Evolutionary conservation across 768 basidiomycete genomes (phyloP), one percentile per base, ranked within the genome.

Genomic region (Chalciporus sphaerocephalus): DNA sequence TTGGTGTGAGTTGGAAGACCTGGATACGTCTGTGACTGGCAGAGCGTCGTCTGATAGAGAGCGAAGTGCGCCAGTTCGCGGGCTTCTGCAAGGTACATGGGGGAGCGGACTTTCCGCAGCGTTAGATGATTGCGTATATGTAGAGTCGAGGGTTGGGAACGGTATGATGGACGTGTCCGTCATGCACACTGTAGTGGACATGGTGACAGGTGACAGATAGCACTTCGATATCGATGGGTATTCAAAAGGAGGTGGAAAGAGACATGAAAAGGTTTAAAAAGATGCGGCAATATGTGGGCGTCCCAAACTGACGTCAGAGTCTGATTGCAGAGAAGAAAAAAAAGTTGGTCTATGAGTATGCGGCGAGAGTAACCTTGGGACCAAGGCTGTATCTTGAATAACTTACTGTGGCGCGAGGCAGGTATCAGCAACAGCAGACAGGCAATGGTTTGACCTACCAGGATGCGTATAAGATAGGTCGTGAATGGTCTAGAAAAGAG

Each of bases 41-140:
- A 50, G 35, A 4, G 56, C 21, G 4, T 41, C 41, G 20, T 60
- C 52, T 11, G 59, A 59, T 13, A 45, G 44, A 16, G 53, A 27
- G 12, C 48, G 34, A 5, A 22, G 34, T 16, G 47, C 39, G 18
- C 6, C 51, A 37, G 53, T 41, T 38, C 41, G 51, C 37, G 56
- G 58, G 27, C 58, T 61, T 38, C 83, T 70, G 42, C 82, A 76
- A 28, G 86, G 81, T 42, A 86, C 72, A 40, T 76, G 69, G 13
- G 84, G 83, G n/a, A 85, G 74, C 44, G 83, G 75, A 7, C 69
- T 68, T 2, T 78, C 74, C 24, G 85, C 80, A 23, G 71, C 64
- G 62, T 82, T 86, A 33, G 78, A 67, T 47, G 67, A 60, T 38
- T 66, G 67, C 38, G 58, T 56, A 44, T 61, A 58, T 48, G 46